phyloP scores from a whole-genome alignment of 2,329 filamentous ascomycete genomes.

The Phyllosticta citrichinensis region DNA sequence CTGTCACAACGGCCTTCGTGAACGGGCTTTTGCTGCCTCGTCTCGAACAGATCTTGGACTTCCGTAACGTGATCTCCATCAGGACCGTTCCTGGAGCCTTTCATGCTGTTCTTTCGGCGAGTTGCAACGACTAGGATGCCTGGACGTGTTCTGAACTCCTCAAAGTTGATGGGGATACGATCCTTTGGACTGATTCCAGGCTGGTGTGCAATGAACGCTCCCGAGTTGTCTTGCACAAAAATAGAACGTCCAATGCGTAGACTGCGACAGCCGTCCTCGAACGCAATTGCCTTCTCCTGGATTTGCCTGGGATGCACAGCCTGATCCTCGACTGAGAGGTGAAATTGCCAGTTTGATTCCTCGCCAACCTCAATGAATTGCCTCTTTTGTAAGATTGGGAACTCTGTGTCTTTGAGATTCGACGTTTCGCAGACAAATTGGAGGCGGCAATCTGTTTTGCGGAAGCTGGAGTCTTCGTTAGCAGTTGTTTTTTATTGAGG shows the following conservation, averaged over 20 bases:
- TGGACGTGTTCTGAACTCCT: background rate
- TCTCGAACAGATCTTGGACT: background rate
- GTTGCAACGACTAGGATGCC: background rate
- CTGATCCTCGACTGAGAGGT: background rate
- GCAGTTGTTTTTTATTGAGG: background rate
- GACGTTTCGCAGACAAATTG: background rate
- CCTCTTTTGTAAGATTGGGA: background rate
- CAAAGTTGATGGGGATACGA: background rate
- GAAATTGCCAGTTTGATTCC: background rate
- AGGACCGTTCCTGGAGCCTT: background rate
- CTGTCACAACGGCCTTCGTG: background rate
- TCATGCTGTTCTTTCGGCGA: background rate
- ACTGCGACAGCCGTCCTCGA: background rate
- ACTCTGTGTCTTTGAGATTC: background rate
- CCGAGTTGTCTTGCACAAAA: background rate
- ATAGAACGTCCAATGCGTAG: background rate
- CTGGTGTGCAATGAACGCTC: background rate
- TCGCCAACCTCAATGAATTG: background rate
- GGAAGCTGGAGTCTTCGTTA: background rate
- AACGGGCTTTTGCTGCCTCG: background rate
- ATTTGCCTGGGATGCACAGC: background rate
- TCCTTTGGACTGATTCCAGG: background rate
- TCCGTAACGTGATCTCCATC: background rate
- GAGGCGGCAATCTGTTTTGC: background rate
- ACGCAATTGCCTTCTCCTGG: background rate